Base-by-base conservation (phyloP, 2,329 filamentous ascomycete species). In the Diatrype stigma region DNA sequence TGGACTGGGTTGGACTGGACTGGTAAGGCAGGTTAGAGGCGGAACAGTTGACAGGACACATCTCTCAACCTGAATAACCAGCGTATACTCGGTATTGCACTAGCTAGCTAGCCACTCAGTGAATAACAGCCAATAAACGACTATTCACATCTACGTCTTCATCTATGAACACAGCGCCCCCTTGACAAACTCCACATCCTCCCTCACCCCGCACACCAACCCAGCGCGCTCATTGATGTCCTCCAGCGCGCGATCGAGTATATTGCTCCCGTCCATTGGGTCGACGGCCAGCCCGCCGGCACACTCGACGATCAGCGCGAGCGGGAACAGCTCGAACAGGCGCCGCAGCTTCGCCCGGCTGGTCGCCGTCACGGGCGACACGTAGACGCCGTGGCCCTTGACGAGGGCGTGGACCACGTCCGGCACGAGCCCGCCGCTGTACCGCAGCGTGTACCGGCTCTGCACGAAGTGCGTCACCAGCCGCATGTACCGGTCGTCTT, bases 371-470 rank as follows among this genome's bases (percentile, higher is more conserved):
- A 82, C 80, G 0, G 82, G 82, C 1, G 76, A 81, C 2, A 84
- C 60, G 58, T 85, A 86, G 1, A 86, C 63, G 1, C 82, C 82
- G 49, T 85, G 81, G 0, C 81, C 80, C 63, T 85, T 85, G 52
- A 79, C 75, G 7, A 86, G 66, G 3, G 76, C 73, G 51, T 85
- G 82, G 12, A 79, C 76, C 0, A 85, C 67, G 50, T 86, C 82
- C 0, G 82, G 82, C 3, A 86, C 82, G 3, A 86, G 64, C 0
- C 82, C 82, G 0, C 82, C 82, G 17, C 74, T 75, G 58, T 85
- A 86, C 2, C 82, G 70, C 35, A 86, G 68, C 1, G 82, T 84
- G 61, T 84, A 85, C 57, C 73, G 73, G 38, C 75, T 62, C n/a
- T 54, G 45, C 7, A 85, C 75, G 52, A 75, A 84, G 5, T 69